These are phyloP conservation scores for Aspergillus unguis DNA, from an alignment of 2,329 filamentous ascomycete species.

Conservation along the genomic window DNA sequence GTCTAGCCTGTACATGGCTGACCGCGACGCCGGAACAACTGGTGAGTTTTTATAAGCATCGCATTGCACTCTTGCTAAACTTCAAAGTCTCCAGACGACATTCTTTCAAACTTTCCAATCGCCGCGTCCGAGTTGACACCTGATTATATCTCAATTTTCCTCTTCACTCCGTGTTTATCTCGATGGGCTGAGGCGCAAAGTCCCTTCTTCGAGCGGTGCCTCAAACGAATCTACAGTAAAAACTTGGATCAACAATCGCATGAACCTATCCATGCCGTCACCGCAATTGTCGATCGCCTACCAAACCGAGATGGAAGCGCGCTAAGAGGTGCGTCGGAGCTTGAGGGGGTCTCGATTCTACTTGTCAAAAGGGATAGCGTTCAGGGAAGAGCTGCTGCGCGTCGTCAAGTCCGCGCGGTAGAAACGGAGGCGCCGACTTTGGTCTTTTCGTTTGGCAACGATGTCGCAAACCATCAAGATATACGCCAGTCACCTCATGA, in stretches of 20 bases:
- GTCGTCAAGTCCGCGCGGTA: conserved; percentile 28
- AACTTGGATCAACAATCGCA: conserved; percentile 6
- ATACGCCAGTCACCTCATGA: conserved; percentile 23
- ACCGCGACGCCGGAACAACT: conserved; percentile 29
- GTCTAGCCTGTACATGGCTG: conserved; percentile 33
- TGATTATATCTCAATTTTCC: conserved; percentile 30
- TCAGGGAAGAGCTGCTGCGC: conserved; percentile 27
- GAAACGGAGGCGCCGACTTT: conserved; percentile 33
- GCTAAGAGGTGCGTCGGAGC: conserved; percentile 16
- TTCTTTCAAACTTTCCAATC: conserved; percentile 26
- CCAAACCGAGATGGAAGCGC: conserved; percentile 17
- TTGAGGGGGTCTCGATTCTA: conserved; percentile 37
- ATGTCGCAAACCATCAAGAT: conserved; percentile 2
- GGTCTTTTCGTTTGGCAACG: conserved; percentile 25
- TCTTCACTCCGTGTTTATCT: conserved; percentile 39
- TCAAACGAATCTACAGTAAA: conserved; percentile 26
- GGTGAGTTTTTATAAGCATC: conserved; percentile 15
- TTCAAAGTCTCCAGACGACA: conserved; percentile 28
- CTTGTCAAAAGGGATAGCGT: conserved; percentile 25
- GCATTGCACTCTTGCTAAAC: conserved; percentile 6
- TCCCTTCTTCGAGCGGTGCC: conserved; percentile 30
- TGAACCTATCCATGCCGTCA: conserved; percentile 26
- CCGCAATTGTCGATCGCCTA: conserved; percentile 38
- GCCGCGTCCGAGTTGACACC: conserved; percentile 14
- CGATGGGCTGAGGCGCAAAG: conserved; percentile 34